Percentiles rank a stretch among this genome's conserved stretches.
phyloP scores from a whole-genome alignment of 176 grass and related monocot genomes.

The Raddia guianensis region DNA sequence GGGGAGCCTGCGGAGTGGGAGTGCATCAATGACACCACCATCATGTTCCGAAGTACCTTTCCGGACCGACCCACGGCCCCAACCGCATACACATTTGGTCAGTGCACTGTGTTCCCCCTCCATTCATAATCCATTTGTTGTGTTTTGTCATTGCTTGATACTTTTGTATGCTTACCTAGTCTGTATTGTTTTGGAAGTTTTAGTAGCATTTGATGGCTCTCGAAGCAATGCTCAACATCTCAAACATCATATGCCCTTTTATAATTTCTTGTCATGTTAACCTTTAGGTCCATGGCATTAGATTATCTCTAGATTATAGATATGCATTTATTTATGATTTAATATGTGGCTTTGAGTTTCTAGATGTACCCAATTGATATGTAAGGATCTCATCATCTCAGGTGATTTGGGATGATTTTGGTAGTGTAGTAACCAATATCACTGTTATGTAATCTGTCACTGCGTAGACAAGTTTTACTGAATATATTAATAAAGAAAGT shows the following conservation, averaged over 20 bases:
- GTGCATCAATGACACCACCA: slow-evolving; percentile 90
- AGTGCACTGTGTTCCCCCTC: slow-evolving; percentile 14
- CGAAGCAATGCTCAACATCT: background rate
- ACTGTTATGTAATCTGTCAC: background rate
- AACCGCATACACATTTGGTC: slow-evolving; percentile 85
- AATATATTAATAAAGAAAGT: slow-evolving; percentile 2
- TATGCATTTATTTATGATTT: background rate
- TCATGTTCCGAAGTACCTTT: slow-evolving; percentile 85
- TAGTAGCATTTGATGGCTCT: background rate
- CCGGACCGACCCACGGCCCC: slow-evolving; percentile 72
- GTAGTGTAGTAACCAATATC: slow-evolving; percentile 3
- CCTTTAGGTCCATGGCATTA: background rate
- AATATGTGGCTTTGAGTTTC: background rate
- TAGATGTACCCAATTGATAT: background rate
- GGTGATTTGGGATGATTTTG: slow-evolving; percentile 33
- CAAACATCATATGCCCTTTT: slow-evolving; percentile 4
- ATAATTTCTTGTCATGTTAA: background rate
- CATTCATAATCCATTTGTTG: slow-evolving; percentile 4
- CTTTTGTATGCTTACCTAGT: slow-evolving; percentile 4
- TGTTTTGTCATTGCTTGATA: background rate
- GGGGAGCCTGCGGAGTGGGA: slow-evolving; percentile 86
- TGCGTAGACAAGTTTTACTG: background rate
- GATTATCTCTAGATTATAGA: background rate
- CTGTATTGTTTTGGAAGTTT: background rate
- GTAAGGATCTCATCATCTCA: slow-evolving; percentile 34